phyloP scores from a whole-genome alignment of 768 basidiomycete genomes.

The Amanita phalloides region DNA sequence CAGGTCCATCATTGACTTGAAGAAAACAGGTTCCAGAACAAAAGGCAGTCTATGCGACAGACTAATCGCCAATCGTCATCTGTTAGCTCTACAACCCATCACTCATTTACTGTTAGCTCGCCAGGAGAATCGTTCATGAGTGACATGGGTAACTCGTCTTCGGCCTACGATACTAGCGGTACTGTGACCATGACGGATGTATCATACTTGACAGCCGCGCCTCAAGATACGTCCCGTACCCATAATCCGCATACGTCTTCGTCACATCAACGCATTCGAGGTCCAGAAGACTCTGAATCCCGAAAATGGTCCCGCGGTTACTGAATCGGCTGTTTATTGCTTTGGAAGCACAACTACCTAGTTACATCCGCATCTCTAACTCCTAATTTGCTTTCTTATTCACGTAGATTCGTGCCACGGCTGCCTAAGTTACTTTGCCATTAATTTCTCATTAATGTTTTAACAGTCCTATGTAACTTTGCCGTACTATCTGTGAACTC shows the following conservation, averaged over 20 bases:
- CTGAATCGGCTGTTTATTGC: conserved; percentile 23
- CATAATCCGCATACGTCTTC: conserved; percentile 19
- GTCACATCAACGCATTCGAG: conserved; percentile 34
- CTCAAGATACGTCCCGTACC: conserved; percentile 27
- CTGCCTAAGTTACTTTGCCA: conserved; percentile 16
- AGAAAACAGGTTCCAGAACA: conserved; percentile 70
- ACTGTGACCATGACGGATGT: conserved; percentile 22
- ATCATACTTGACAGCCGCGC: conserved; percentile 28
- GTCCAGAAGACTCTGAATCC: conserved; percentile 31
- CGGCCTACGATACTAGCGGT: conserved; percentile 19
- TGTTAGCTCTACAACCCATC: conserved; percentile 32
- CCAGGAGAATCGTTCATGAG: conserved; percentile 27
- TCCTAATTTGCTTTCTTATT: conserved; percentile 28
- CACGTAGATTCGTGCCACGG: conserved; percentile 23
- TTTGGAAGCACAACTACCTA: conserved; percentile 19
- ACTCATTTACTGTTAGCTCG: conserved; percentile 33
- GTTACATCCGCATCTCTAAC: conserved; percentile 30
- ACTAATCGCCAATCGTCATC: conserved; percentile 56
- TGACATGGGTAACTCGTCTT: conserved; percentile 23
- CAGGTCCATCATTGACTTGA: conserved; percentile 8
- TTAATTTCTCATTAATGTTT: conserved; percentile 21
- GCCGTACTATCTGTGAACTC: conserved; percentile 9
- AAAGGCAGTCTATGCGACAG: conserved; percentile 74
- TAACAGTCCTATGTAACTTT: conserved; percentile 5
- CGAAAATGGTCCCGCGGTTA: conserved; percentile 41